A percentile compares a stretch with the other conserved stretches of the same genome.
Conservation (phyloP, 2,329 filamentous ascomycete genomes). For the Saccharata proteae region DNA sequence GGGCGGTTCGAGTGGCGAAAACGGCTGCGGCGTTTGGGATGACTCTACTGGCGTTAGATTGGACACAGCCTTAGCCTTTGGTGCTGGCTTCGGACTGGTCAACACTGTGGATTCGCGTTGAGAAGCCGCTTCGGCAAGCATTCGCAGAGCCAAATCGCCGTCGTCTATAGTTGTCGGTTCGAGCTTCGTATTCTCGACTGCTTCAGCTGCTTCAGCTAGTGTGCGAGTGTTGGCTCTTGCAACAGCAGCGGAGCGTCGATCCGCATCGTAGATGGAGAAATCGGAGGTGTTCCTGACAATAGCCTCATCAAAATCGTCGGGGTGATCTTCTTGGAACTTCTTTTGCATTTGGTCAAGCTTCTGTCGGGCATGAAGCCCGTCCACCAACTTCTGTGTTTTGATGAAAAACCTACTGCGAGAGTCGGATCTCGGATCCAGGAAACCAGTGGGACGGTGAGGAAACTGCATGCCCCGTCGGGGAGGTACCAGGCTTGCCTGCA, state of each 20-base stretch:
- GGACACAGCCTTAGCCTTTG: too few relatives aligned
- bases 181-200: conserved; percentile 19
- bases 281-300: conserved; percentile 15
- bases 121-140: too few relatives aligned
- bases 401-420: conserved; percentile 30
- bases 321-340: conserved; percentile 16
- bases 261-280: conserved; percentile 29
- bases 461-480: conserved; percentile 13
- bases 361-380: conserved; percentile 15
- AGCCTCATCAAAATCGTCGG: conserved; percentile 21
- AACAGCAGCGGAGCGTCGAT: conserved; percentile 28
- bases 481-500: conserved; percentile 22
- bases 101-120: too few relatives aligned
- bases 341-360: conserved; percentile 14
- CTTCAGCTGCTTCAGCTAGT: conserved; percentile 21
- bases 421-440: conserved; percentile 21
- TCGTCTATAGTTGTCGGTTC: conserved; percentile 31
- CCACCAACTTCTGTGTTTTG: conserved; percentile 24
- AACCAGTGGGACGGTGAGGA: conserved; percentile 16
- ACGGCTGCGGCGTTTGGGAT: not conserved
- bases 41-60: too few relatives aligned
- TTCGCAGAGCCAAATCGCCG: conserved; percentile 27
- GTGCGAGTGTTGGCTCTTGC: conserved; percentile 24
- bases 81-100: too few relatives aligned
- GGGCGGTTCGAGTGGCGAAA: not conserved